Percentiles rank a stretch among this genome's conserved stretches.
Conservation (phyloP, 306 rosid species). For the Medicago arabica region DNA sequence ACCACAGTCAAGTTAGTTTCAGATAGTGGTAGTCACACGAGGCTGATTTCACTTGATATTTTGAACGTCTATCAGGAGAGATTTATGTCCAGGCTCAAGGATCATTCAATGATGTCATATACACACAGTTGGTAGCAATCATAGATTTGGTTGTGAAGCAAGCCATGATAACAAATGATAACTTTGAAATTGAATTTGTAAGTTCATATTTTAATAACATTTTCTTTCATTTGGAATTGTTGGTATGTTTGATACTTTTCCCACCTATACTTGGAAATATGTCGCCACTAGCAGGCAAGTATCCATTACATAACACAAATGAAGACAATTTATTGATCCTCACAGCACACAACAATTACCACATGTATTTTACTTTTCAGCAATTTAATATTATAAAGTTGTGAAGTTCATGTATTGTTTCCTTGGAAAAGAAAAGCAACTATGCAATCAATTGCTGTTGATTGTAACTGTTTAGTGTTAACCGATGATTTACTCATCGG, state of each 20-base stretch:
- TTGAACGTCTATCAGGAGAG: conserved; percentile 69
- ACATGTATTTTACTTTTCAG: conserved; percentile 11
- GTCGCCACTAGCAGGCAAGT: too few species aligned
- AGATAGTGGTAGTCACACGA: conserved; percentile 24
- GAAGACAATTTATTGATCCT: conserved; percentile 8
- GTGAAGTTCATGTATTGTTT: conserved; percentile 22
- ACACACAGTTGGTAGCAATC: conserved; percentile 69
- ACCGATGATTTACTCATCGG: neutral
- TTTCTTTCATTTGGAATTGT: conserved; percentile 21
- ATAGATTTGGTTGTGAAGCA: conserved; percentile 76
- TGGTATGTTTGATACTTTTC: conserved; percentile 11
- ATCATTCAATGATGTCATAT: conserved; percentile 73
- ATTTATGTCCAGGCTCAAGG: conserved; percentile 84
- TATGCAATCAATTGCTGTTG: conserved; percentile 10
- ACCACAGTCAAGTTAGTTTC: conserved; percentile 33
- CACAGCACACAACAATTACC: neutral
- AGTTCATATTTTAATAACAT: conserved; percentile 46
- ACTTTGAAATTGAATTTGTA: conserved; percentile 86
- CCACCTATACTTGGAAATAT: too few species aligned
- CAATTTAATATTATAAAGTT: neutral
- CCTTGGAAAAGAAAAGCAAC: conserved; percentile 22
- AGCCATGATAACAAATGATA: conserved; percentile 63
- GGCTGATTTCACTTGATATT: conserved; percentile 41
- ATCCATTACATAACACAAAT: too few species aligned
- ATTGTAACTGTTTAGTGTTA: conserved; percentile 13